Percentiles rank a stretch among this genome's conserved stretches.
These are phyloP conservation scores for Ilyonectria destructans DNA, from an alignment of 2,329 filamentous ascomycete species.

Conservation along the genomic window DNA sequence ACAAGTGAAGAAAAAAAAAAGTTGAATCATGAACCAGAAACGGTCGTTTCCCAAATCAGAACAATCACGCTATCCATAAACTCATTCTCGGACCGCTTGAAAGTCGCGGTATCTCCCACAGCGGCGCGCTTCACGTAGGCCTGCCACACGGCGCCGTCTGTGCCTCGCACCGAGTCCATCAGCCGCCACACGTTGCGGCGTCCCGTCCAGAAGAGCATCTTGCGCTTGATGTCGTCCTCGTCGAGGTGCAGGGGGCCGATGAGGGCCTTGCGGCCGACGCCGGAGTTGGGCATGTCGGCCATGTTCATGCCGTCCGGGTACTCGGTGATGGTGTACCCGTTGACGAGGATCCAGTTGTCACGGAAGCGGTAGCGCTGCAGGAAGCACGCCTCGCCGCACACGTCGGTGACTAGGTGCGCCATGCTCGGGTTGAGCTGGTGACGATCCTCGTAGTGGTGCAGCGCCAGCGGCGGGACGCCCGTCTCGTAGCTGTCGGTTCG, in stretches of 20 bases:
- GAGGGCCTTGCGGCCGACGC: slow-evolving; percentile 37
- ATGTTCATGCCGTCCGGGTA: slow-evolving; percentile 58
- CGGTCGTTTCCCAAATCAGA: slow-evolving; percentile 48
- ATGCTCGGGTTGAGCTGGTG: slow-evolving; percentile 59
- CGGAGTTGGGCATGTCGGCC: slow-evolving; percentile 38
- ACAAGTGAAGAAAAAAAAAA: background rate
- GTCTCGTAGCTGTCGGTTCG: slow-evolving; percentile 56
- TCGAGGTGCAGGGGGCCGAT: slow-evolving; percentile 54
- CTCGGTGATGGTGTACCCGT: slow-evolving; percentile 63
- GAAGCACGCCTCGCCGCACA: slow-evolving; percentile 64
- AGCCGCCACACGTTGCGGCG: slow-evolving; percentile 59
- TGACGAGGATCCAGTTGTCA: slow-evolving; percentile 65
- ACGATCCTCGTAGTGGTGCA: slow-evolving; percentile 59
- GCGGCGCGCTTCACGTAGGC: slow-evolving; percentile 59
- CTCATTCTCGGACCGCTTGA: slow-evolving; percentile 41
- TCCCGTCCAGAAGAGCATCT: slow-evolving; percentile 56
- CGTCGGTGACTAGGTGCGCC: slow-evolving; percentile 60
- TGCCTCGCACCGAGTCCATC: slow-evolving; percentile 56
- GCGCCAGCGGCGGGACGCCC: slow-evolving; percentile 58
- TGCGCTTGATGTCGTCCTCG: slow-evolving; percentile 48
- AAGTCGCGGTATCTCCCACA: slow-evolving; percentile 30
- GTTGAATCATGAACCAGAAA: slow-evolving; percentile 22
- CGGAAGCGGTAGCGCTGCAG: slow-evolving; percentile 64
- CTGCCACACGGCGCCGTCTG: slow-evolving; percentile 62
- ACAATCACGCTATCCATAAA: slow-evolving; percentile 47